phyloP scores from a whole-genome alignment of 305 asterid species.

The Ilex paraguariensis region DNA sequence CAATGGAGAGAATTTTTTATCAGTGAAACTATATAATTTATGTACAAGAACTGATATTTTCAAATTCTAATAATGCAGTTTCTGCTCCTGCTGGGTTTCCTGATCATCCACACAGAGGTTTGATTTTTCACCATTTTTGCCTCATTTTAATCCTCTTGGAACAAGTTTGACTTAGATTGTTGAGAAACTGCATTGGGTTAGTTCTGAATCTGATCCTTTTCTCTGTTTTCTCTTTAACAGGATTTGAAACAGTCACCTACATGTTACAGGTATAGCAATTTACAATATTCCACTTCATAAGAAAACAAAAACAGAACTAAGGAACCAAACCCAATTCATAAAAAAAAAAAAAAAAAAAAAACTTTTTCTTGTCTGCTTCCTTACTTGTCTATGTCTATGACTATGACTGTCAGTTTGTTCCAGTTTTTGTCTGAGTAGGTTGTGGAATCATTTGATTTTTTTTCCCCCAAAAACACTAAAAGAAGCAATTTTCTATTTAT shows the following conservation, averaged over 20 bases:
- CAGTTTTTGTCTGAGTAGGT: no score
- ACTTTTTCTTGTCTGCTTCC: no score
- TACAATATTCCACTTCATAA: no score
- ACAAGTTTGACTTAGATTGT: not conserved
- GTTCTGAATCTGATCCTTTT: not conserved
- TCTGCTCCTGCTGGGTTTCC: constrained; percentile 95
- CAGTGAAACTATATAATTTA: not conserved
- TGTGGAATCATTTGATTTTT: not conserved
- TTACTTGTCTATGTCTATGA: no score
- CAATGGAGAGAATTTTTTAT: no score
- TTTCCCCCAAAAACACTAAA: not conserved
- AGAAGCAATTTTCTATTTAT: not conserved
- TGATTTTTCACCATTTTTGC: not conserved
- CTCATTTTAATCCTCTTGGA: not conserved
- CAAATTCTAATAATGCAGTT: constrained; percentile 31
- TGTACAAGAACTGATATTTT: not conserved
- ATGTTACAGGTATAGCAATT: constrained; percentile 60
- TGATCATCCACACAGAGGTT: constrained; percentile 98
- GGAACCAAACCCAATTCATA: no score
- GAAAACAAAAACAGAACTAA: no score
- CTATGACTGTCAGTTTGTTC: no score
- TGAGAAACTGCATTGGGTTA: not conserved
- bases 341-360: no score
- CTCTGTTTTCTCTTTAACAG: constrained; percentile 27
- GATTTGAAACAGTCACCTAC: constrained; percentile 91